Percentiles rank a stretch among this genome's conserved stretches.
Evolutionary conservation across 1,284 basidiomycete genomes (phyloP).

Genomic region (Takashimella koratensis): DNA sequence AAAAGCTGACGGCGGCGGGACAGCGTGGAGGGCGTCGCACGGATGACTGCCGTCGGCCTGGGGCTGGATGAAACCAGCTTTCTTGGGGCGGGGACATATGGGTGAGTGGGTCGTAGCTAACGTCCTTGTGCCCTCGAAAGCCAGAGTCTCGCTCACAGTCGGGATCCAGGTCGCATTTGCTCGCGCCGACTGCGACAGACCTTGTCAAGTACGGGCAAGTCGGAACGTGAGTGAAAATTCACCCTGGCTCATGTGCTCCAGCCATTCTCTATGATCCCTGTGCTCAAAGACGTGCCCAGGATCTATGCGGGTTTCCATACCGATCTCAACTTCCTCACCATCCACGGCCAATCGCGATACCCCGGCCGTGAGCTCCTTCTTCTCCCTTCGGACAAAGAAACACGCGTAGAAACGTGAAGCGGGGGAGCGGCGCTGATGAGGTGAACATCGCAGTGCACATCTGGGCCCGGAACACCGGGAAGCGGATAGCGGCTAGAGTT

Average conservation of each 20-base stretch:
- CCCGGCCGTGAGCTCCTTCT: conserved; percentile 35
- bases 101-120: conserved; percentile 58
- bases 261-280: too few species aligned
- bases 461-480: conserved; percentile 87
- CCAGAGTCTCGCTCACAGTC: background rate
- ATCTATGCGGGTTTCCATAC: conserved; percentile 87
- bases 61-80: conserved; percentile 66
- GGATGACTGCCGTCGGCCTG: conserved; percentile 77
- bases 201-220: conserved; percentile 69
- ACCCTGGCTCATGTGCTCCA: too few species aligned
- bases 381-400: background rate
- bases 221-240: conserved; percentile 43
- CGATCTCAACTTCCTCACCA: conserved; percentile 59
- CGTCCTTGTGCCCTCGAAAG: background rate
- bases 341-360: conserved; percentile 72
- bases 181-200: conserved; percentile 88
- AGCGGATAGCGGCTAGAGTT: conserved; percentile 76
- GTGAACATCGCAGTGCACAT: conserved; percentile 68
- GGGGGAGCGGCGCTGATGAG: too few species aligned
- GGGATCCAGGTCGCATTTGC: conserved; percentile 66
- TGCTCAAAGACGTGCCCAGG: conserved; percentile 49
- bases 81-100: conserved; percentile 71
- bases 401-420: too few species aligned
- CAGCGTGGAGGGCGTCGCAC: conserved; percentile 72
- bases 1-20: conserved; percentile 1